Conservation (phyloP, 495 filamentous ascomycete genomes). For the Choiromyces venosus region DNA sequence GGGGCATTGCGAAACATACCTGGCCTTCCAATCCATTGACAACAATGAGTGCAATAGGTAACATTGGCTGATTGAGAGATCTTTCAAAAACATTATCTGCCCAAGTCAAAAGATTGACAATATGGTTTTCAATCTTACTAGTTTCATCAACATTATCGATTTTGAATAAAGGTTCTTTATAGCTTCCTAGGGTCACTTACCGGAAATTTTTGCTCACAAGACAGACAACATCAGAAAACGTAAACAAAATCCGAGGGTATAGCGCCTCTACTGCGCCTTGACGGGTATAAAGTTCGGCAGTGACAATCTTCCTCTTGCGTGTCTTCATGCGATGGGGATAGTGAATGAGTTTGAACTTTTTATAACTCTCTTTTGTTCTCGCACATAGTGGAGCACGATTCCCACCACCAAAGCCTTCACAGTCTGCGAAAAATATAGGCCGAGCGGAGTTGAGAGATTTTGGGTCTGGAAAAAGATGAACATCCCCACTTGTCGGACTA, state of each 20-base stretch:
- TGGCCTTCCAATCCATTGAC: slow-evolving; percentile 41
- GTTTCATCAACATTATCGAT: neutral
- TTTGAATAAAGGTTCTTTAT: neutral
- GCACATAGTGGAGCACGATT: slow-evolving; percentile 45
- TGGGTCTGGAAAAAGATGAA: slow-evolving; percentile 61
- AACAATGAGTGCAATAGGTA: slow-evolving; percentile 43
- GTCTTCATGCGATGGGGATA: neutral
- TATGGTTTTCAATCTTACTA: slow-evolving; percentile 38
- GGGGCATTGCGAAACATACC: neutral
- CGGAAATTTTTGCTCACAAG: slow-evolving; percentile 40
- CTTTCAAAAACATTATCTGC: slow-evolving; percentile 41
- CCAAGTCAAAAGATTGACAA: slow-evolving; percentile 40
- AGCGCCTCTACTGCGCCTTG: slow-evolving; percentile 39
- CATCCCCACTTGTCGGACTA: slow-evolving; percentile 55
- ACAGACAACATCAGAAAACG: slow-evolving; percentile 43
- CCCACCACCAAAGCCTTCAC: slow-evolving; percentile 36
- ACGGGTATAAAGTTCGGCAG: slow-evolving; percentile 9
- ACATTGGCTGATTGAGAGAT: slow-evolving; percentile 44
- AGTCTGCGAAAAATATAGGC: slow-evolving; percentile 39
- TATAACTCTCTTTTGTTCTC: slow-evolving; percentile 34
- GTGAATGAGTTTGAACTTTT: slow-evolving; percentile 12
- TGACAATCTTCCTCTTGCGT: slow-evolving; percentile 18
- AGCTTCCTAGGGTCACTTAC: slow-evolving; percentile 18
- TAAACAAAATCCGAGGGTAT: slow-evolving; percentile 43
- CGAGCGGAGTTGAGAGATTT: slow-evolving; percentile 44